These are phyloP conservation scores for Pseudoturritis turrita DNA, from an alignment of 345 rosid genomes.

Conservation along the genomic window DNA sequence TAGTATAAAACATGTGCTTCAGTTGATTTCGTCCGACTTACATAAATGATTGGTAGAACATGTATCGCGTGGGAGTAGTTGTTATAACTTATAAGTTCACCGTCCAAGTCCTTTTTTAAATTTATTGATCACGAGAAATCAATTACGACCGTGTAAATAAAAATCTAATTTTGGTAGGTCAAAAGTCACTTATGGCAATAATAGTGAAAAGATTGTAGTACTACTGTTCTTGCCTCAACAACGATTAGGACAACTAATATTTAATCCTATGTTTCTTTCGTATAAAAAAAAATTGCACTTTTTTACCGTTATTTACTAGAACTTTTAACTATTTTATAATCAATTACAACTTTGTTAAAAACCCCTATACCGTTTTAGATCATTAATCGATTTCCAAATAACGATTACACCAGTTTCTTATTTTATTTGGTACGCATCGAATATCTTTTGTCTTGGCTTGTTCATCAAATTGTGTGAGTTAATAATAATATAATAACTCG, in stretches of 20 bases:
- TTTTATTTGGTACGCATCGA: neutral
- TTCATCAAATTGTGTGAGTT: constrained; percentile 2
- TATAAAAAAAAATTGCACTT: neutral
- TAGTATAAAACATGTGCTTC: neutral
- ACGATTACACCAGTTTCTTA: neutral
- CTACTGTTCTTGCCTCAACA: neutral
- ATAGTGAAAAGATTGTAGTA: neutral
- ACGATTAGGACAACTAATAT: neutral
- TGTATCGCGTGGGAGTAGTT: constrained; percentile 15
- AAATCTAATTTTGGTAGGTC: constrained; percentile 18
- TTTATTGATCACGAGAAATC: constrained; percentile 5
- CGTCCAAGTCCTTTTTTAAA: constrained; percentile 19
- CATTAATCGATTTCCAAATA: neutral
- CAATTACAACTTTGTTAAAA: no score
- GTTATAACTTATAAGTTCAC: constrained; percentile 25
- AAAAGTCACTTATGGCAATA: constrained; percentile 2
- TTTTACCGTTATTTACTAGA: no score
- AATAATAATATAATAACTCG: neutral
- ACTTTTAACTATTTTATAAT: no score
- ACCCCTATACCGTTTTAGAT: no score
- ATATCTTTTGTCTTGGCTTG: neutral
- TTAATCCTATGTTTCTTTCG: neutral
- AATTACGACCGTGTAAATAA: constrained; percentile 19
- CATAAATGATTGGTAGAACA: constrained; percentile 7
- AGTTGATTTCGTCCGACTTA: neutral